Evolutionary conservation across 495 filamentous ascomycete genomes (phyloP).

Genomic region (Annulohypoxylon nitens): DNA sequence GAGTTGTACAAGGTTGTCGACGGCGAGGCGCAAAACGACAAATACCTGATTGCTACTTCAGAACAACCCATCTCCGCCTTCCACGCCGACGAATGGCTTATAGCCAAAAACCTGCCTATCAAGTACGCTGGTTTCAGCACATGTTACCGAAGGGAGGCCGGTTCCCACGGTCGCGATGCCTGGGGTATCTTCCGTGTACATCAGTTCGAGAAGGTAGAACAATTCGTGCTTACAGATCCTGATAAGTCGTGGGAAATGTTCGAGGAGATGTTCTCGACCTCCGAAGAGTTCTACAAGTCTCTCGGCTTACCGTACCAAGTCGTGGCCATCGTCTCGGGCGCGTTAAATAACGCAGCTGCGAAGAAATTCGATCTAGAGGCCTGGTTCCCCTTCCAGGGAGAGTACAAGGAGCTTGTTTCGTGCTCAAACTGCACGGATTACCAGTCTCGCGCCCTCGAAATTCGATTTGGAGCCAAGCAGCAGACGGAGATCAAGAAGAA

Average conservation of each 20-base stretch:
- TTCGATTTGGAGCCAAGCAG: slow-evolving; percentile 83
- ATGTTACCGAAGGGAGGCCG: slow-evolving; percentile 95
- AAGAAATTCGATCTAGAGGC: slow-evolving; percentile 98
- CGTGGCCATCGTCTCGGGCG: slow-evolving; percentile 93
- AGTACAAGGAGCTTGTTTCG: slow-evolving; percentile 97
- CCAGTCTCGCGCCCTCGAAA: slow-evolving; percentile 89
- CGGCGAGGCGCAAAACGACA: slow-evolving; percentile 86
- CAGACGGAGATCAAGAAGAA: slow-evolving; percentile 85
- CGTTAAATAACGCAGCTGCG: slow-evolving; percentile 90
- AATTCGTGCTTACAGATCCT: slow-evolving; percentile 93
- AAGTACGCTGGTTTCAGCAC: slow-evolving; percentile 93
- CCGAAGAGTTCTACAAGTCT: slow-evolving; percentile 94
- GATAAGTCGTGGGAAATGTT: slow-evolving; percentile 96
- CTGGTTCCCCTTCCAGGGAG: slow-evolving; percentile 95
- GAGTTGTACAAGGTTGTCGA: slow-evolving; percentile 96
- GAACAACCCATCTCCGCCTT: slow-evolving; percentile 95
- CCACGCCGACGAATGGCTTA: slow-evolving; percentile 93
- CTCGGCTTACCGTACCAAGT: slow-evolving; percentile 90
- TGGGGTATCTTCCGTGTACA: slow-evolving; percentile 99
- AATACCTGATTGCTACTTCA: slow-evolving; percentile 97
- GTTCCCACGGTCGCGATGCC: slow-evolving; percentile 91
- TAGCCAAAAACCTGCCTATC: slow-evolving; percentile 77
- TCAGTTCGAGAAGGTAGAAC: slow-evolving; percentile 98
- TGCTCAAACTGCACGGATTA: slow-evolving; percentile 98
- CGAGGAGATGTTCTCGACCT: slow-evolving; percentile 88